phyloP scores from a whole-genome alignment of 768 basidiomycete species.

The Rossbeevera mucosa region DNA sequence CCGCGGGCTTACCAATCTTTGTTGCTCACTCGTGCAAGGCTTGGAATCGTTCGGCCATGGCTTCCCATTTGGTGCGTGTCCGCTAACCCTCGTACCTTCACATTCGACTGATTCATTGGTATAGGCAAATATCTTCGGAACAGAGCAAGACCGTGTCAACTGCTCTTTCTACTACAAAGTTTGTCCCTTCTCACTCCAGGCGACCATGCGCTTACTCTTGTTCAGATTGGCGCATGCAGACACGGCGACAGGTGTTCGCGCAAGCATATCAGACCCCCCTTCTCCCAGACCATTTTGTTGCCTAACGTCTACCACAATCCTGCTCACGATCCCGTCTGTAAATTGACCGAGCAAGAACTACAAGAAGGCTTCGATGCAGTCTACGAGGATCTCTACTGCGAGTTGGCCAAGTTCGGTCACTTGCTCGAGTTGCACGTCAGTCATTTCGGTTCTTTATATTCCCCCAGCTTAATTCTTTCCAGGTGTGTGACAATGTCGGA shows the following conservation, averaged over 20 bases:
- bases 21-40: background rate
- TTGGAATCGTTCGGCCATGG: constrained; percentile 33
- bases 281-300: constrained; percentile 93
- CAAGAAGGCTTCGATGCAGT: constrained; percentile 91
- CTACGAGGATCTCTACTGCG: constrained; percentile 94
- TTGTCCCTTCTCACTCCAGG: constrained; percentile 16
- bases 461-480: background rate
- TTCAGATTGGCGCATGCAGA: constrained; percentile 93
- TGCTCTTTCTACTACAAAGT: constrained; percentile 99
- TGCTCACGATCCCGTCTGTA: constrained; percentile 86
- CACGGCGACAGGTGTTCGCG: constrained; percentile 98
- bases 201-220: constrained; percentile 6
- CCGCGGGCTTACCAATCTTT: constrained; percentile 18
- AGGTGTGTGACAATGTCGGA: constrained; percentile 99
- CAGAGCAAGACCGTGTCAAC: constrained; percentile 93
- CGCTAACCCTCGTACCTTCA: background rate
- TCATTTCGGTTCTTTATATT: constrained; percentile 7
- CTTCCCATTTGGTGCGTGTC: constrained; percentile 69
- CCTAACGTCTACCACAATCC: constrained; percentile 99
- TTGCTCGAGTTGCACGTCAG: constrained; percentile 90
- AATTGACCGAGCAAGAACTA: constrained; percentile 79
- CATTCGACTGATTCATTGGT: constrained; percentile 1
- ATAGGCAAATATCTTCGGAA: constrained; percentile 93
- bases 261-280: constrained; percentile 97
- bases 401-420: constrained; percentile 92